Percentiles rank a stretch among this genome's conserved stretches.
Conservation (phyloP, 331 rosid genomes). For the Telfairia occidentalis region DNA sequence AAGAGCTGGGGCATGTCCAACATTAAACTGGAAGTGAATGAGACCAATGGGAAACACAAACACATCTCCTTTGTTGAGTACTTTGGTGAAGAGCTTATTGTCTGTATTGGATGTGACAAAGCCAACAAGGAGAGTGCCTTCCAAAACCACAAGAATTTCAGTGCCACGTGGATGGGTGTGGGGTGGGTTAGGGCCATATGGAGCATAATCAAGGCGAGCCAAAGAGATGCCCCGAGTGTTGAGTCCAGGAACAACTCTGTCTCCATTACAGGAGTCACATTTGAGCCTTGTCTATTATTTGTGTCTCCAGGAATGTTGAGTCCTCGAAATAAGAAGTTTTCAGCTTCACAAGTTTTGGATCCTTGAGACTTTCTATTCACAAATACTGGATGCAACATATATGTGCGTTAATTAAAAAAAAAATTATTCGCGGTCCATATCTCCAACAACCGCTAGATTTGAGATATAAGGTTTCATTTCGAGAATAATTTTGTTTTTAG, state of each 20-base stretch:
- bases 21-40: neutral
- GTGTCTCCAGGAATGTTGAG: neutral
- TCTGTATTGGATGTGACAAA: neutral
- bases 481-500: no score
- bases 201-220: neutral
- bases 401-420: no score
- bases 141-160: neutral
- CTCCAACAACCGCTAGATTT: no score
- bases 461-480: no score
- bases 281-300: neutral
- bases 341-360: neutral
- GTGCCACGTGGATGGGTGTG: neutral
- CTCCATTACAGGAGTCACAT: neutral
- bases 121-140: neutral
- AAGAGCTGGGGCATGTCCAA: neutral
- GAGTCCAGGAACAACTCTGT: neutral
- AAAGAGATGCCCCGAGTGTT: neutral
- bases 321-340: neutral
- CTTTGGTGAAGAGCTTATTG: neutral
- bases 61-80: neutral
- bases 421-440: no score
- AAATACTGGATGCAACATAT: neutral
- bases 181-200: neutral
- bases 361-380: neutral
- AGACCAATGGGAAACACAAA: neutral